Conservation (phyloP, 225 moss, liverwort and hornwort species). For the Anthoceros angustus region DNA sequence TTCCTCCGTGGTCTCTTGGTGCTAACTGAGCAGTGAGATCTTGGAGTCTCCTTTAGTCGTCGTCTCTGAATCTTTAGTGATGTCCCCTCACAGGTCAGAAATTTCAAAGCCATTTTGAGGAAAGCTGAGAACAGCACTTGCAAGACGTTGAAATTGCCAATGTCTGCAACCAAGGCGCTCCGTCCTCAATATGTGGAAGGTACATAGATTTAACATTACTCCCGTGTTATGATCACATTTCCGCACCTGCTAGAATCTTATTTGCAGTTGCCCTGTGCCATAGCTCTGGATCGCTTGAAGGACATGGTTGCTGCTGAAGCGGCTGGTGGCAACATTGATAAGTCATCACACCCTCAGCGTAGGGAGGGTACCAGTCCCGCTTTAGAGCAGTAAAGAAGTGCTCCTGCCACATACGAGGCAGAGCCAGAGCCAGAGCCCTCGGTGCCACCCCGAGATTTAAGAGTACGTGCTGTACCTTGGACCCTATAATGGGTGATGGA, state of each 20-base stretch:
- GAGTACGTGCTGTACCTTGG: too few species aligned
- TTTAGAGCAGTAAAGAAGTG: too few species aligned
- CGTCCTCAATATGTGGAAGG: neutral
- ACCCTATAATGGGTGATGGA: too few species aligned
- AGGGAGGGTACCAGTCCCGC: too few species aligned
- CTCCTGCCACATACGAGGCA: too few species aligned
- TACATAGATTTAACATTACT: neutral
- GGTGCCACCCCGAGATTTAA: too few species aligned
- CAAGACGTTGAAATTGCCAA: neutral
- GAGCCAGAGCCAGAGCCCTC: too few species aligned
- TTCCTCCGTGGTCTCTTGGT: neutral
- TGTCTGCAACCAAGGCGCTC: neutral
- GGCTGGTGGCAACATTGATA: neutral
- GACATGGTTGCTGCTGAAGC: constrained; percentile 2
- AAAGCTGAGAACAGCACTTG: neutral
- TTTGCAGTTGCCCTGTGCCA: neutral
- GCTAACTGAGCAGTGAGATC: neutral
- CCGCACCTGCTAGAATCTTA: neutral
- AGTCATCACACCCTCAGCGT: too few species aligned
- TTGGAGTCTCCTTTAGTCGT: neutral
- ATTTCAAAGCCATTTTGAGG: neutral
- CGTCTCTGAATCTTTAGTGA: neutral
- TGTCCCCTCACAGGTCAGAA: neutral
- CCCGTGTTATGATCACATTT: neutral
- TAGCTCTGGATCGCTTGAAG: constrained; percentile 3